phyloP scores from a whole-genome alignment of 495 filamentous ascomycete species.

The Ramalina intermedia region DNA sequence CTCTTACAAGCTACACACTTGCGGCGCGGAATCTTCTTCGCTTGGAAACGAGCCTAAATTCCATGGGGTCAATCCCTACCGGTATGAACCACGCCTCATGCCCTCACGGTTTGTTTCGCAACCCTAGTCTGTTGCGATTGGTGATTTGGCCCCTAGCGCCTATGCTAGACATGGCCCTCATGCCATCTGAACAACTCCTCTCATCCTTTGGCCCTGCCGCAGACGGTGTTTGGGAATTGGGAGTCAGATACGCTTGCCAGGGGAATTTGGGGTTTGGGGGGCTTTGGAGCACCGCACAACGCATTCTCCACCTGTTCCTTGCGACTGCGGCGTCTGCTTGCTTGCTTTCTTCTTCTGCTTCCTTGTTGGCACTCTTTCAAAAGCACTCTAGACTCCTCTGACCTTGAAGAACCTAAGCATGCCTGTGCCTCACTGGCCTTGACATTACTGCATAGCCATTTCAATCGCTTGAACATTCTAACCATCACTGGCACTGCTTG shows the following conservation, averaged over 20 bases:
- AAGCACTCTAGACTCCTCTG: too few relatives aligned
- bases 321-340: too few relatives aligned
- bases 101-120: constrained; percentile 7
- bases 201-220: not conserved
- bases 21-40: constrained; percentile 8
- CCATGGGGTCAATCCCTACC: not conserved
- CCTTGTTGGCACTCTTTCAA: too few relatives aligned
- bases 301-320: too few relatives aligned
- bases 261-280: too few relatives aligned
- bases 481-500: constrained; percentile 8
- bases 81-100: not conserved
- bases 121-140: not conserved
- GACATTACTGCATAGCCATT: not conserved
- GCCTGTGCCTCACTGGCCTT: constrained; percentile 3
- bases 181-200: not conserved
- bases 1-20: constrained; percentile 5
- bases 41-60: constrained; percentile 5
- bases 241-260: too few relatives aligned
- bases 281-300: too few relatives aligned
- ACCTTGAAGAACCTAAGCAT: not conserved
- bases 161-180: not conserved
- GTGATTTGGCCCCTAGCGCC: constrained; percentile 1
- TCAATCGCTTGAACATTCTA: not conserved
- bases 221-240: not conserved
- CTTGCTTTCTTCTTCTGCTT: too few relatives aligned